These are phyloP conservation scores for Backusella tuberculispora DNA, from an alignment of 192 early-diverging fungal genomes.

Conservation along the genomic window DNA sequence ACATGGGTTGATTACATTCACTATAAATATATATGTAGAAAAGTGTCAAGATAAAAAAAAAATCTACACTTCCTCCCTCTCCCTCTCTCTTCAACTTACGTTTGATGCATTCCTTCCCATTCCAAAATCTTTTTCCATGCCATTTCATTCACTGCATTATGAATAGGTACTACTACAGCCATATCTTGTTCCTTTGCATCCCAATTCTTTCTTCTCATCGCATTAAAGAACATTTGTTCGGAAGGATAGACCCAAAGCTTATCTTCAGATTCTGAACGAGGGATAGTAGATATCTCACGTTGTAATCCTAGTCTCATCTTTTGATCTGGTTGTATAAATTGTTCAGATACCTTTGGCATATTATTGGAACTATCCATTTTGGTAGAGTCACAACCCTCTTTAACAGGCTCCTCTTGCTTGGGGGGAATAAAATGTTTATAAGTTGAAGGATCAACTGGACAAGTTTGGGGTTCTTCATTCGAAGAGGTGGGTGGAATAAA, in stretches of 20 bases:
- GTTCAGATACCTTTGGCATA: constrained; percentile 64
- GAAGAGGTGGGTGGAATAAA: constrained; percentile 37
- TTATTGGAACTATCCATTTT: constrained; percentile 63
- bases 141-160: constrained; percentile 93
- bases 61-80: no score
- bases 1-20: constrained; percentile 66
- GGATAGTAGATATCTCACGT: constrained; percentile 80
- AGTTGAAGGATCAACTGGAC: constrained; percentile 61
- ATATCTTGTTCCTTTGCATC: constrained; percentile 80
- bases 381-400: constrained; percentile 37
- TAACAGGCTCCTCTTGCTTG: neutral
- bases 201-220: constrained; percentile 94
- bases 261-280: constrained; percentile 58
- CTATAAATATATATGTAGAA: constrained; percentile 34
- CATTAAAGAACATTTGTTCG: constrained; percentile 96
- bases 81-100: constrained; percentile 39
- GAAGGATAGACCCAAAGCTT: constrained; percentile 88
- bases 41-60: constrained; percentile 8
- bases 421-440: constrained; percentile 55
- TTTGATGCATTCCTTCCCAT: constrained; percentile 72
- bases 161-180: constrained; percentile 88
- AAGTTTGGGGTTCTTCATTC: constrained; percentile 40
- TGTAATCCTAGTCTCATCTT: constrained; percentile 53
- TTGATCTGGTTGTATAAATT: constrained; percentile 49
- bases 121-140: constrained; percentile 86